Percentiles rank a stretch among this genome's conserved stretches.
Evolutionary conservation across 257 asterid species (phyloP).

Genomic region (Nicotiana paniculata): DNA sequence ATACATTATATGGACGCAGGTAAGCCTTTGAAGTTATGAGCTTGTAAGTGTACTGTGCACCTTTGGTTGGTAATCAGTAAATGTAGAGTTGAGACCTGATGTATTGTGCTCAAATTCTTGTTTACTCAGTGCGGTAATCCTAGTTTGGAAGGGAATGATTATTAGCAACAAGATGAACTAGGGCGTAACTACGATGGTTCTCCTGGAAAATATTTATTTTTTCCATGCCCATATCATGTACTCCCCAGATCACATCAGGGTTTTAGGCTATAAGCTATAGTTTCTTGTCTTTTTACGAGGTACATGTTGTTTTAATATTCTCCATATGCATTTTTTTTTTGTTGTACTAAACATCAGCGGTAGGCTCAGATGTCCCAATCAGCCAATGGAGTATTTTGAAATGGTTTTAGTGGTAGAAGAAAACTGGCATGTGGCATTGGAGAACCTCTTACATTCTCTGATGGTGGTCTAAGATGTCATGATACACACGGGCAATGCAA

Average conservation of each 20-base stretch:
- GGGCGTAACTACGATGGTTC: background rate
- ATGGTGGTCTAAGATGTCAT: background rate
- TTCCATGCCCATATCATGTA: background rate
- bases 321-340: too few species aligned
- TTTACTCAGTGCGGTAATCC: background rate
- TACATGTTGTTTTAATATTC: too few species aligned
- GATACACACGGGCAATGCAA: background rate
- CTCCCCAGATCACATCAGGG: background rate
- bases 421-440: background rate
- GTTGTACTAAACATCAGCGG: background rate
- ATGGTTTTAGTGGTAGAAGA: background rate
- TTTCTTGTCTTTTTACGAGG: background rate
- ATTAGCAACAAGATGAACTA: background rate
- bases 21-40: conserved; percentile 1
- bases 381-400: background rate
- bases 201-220: background rate
- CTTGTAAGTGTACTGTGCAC: background rate
- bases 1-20: background rate
- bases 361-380: background rate
- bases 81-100: background rate
- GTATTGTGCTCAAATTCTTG: background rate
- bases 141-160: background rate
- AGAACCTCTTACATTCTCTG: background rate
- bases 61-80: background rate
- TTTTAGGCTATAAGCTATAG: background rate